These are phyloP conservation scores for Ramalina peruviana DNA, from an alignment of 495 filamentous ascomycete genomes.

Conservation along the genomic window DNA sequence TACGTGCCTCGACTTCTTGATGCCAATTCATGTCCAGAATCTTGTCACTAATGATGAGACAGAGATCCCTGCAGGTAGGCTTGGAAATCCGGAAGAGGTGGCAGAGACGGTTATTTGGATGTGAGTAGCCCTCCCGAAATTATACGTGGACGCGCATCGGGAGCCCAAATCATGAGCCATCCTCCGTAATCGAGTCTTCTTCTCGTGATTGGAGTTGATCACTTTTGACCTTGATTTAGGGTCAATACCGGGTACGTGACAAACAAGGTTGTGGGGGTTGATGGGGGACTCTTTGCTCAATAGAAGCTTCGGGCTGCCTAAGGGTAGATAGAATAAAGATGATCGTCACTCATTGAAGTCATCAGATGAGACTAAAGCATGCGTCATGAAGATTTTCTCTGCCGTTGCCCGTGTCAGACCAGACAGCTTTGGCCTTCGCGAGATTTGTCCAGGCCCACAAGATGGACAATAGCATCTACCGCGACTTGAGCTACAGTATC, in stretches of 20 bases:
- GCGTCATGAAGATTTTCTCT: no score
- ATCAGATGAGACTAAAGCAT: no score
- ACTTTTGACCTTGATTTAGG: constrained; percentile 33
- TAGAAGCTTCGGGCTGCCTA: constrained; percentile 15
- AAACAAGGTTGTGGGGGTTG: constrained; percentile 35
- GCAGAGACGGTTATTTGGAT: constrained; percentile 42
- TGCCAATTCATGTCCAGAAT: constrained; percentile 27
- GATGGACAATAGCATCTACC: no score
- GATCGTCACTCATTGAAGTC: no score
- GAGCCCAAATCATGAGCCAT: not conserved
- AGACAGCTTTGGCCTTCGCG: no score
- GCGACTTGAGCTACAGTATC: no score
- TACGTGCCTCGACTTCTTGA: constrained; percentile 34
- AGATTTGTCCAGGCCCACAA: no score
- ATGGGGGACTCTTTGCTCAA: constrained; percentile 26
- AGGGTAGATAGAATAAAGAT: no score
- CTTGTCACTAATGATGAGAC: constrained; percentile 18
- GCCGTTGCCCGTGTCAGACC: no score
- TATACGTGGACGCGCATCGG: not conserved
- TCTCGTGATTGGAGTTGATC: not conserved
- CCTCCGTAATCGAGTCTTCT: not conserved
- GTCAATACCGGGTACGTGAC: constrained; percentile 59
- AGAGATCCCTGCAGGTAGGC: constrained; percentile 44
- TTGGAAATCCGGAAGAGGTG: constrained; percentile 53
- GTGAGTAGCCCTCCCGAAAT: not conserved